Conservation (phyloP, 208 protist genomes). For the Acanthamoeba lugdunensis region DNA sequence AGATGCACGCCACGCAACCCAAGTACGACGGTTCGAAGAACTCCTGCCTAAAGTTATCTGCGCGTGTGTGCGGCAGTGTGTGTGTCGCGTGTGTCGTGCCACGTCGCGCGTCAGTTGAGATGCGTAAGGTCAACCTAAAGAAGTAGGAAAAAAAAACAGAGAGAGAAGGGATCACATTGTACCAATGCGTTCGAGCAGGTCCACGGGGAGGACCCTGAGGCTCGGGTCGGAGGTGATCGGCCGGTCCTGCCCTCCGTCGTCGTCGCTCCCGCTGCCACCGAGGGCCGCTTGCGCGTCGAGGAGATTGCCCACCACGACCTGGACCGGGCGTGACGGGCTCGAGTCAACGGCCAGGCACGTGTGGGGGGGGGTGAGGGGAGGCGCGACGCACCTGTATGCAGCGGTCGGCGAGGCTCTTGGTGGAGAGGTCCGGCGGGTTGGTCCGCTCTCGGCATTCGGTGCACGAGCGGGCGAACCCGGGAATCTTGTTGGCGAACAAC, state of each 20-base stretch:
- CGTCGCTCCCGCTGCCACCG: neutral
- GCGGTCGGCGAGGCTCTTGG: neutral
- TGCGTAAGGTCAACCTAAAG: too few species aligned
- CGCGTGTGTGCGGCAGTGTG: too few species aligned
- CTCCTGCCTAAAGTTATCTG: slow-evolving; percentile 28
- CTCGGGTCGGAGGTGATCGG: slow-evolving; percentile 21
- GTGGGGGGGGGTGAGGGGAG: neutral
- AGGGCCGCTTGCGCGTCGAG: neutral
- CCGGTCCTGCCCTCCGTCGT: neutral
- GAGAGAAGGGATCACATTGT: neutral
- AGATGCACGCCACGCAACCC: slow-evolving; percentile 31
- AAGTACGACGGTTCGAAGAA: neutral
- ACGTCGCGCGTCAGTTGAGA: neutral
- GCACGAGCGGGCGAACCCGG: neutral
- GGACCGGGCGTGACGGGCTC: too few species aligned
- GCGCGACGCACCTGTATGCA: neutral
- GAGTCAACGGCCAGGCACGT: neutral
- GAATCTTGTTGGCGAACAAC: slow-evolving; percentile 36
- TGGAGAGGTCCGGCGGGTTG: neutral
- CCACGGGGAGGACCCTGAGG: neutral
- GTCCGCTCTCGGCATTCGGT: slow-evolving; percentile 9
- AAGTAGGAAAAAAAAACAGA: too few species aligned
- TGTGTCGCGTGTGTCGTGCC: neutral
- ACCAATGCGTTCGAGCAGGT: slow-evolving; percentile 2
- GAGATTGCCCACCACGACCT: neutral